A percentile compares a stretch with the other conserved stretches of the same genome.
These are phyloP conservation scores for Aleurites moluccanus DNA, from an alignment of 441 rosid genomes.

Conservation along the genomic window DNA sequence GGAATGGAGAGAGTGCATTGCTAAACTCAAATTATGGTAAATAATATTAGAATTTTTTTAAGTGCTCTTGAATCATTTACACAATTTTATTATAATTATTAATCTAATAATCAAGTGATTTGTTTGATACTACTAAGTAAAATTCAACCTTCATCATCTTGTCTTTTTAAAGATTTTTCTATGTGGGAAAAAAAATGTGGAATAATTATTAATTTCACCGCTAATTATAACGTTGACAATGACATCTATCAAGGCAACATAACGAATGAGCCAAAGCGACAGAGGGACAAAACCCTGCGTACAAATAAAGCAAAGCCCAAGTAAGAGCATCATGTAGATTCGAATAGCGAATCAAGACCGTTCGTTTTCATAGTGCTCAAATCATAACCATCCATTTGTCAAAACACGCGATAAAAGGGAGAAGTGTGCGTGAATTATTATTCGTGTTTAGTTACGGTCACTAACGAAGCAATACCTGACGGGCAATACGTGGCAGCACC, in stretches of 20 bases:
- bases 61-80: too few relatives aligned
- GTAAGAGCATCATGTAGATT: slow-evolving; percentile 13
- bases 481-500: slow-evolving; percentile 38
- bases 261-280: not conserved
- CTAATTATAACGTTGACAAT: not conserved
- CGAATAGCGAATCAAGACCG: slow-evolving; percentile 20
- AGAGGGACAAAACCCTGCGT: slow-evolving; percentile 28
- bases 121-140: too few relatives aligned
- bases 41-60: too few relatives aligned
- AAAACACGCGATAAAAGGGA: not conserved
- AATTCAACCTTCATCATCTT: too few relatives aligned
- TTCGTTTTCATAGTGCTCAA: not conserved
- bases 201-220: too few relatives aligned
- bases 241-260: not conserved
- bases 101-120: too few relatives aligned
- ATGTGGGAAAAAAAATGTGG: too few relatives aligned
- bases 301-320: slow-evolving; percentile 28
- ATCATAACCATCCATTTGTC: slow-evolving; percentile 13
- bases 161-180: too few relatives aligned
- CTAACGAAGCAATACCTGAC: slow-evolving; percentile 5
- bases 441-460: slow-evolving; percentile 25
- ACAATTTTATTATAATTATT: too few relatives aligned
- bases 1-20: too few relatives aligned
- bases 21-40: too few relatives aligned
- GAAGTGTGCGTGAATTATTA: not conserved